Evolutionary conservation across 192 early-diverging fungal species (phyloP).

Genomic region (Tieghemiomyces parasiticus): DNA sequence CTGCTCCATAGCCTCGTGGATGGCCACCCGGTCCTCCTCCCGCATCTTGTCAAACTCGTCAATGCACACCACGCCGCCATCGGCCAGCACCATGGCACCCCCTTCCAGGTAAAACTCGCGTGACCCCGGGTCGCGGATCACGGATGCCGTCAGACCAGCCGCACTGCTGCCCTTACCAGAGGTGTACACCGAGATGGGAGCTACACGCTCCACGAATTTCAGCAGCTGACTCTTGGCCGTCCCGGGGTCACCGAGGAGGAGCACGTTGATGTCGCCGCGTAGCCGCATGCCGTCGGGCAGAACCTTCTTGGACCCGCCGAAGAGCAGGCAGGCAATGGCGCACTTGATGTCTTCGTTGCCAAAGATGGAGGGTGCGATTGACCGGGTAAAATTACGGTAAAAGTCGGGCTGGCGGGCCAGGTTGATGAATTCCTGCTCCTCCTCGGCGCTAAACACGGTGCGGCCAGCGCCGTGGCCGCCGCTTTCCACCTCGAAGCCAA

Average conservation of each 20-base stretch:
- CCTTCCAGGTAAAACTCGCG: slow-evolving; percentile 96
- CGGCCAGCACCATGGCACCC: slow-evolving; percentile 97
- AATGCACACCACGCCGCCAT: slow-evolving; percentile 98
- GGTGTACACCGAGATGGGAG: slow-evolving; percentile 97
- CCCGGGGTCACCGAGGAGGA: slow-evolving; percentile 95
- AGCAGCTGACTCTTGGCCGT: slow-evolving; percentile 97
- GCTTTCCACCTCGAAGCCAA: slow-evolving; percentile 78
- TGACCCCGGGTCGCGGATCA: slow-evolving; percentile 78
- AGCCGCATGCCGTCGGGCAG: slow-evolving; percentile 94
- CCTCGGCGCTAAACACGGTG: slow-evolving; percentile 66
- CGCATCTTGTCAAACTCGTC: slow-evolving; percentile 99
- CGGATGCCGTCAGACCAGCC: slow-evolving; percentile 96
- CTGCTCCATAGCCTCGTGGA: slow-evolving; percentile 99
- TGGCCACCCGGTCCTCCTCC: slow-evolving; percentile 97
- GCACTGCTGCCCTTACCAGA: slow-evolving; percentile 98
- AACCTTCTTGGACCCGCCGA: slow-evolving; percentile 92
- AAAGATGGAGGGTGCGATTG: slow-evolving; percentile 95
- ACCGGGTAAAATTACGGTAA: slow-evolving; percentile 80
- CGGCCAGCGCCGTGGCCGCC: slow-evolving; percentile 44
- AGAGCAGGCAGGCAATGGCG: slow-evolving; percentile 84
- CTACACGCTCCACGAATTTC: slow-evolving; percentile 96
- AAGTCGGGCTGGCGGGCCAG: slow-evolving; percentile 77
- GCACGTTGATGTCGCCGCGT: slow-evolving; percentile 95
- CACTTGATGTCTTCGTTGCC: slow-evolving; percentile 96
- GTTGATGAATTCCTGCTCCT: slow-evolving; percentile 83